Conservation (phyloP, 805 yeast species). For the Diddensiella santjacobensis region DNA sequence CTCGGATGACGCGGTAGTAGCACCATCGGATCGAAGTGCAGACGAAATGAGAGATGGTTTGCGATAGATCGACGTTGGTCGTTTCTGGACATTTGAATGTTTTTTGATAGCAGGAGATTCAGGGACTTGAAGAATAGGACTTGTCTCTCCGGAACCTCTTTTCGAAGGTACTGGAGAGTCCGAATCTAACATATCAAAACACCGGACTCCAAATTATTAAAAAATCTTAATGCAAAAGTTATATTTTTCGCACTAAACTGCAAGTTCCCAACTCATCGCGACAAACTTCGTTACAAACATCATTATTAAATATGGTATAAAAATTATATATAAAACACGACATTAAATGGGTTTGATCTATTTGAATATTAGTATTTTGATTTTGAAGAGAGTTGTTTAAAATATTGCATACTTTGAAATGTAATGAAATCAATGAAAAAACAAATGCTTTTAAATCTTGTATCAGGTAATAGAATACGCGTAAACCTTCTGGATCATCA, state of each 20-base stretch:
- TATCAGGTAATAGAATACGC: conserved; percentile 42
- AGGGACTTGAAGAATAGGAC: conserved; percentile 19
- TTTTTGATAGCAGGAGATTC: conserved; percentile 11
- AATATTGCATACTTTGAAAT: conserved; percentile 38
- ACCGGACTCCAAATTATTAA: no score
- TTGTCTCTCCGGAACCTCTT: neutral
- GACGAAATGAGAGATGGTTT: conserved; percentile 1
- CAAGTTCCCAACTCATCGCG: no score
- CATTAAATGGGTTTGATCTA: conserved; percentile 19
- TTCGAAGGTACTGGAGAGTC: conserved; percentile 1
- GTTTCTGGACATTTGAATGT: conserved; percentile 9
- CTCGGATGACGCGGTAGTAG: neutral
- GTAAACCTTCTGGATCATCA: conserved; percentile 43
- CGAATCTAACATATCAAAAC: neutral
- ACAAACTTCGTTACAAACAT: no score
- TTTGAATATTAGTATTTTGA: no score
- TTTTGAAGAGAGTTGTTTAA: neutral
- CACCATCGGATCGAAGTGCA: neutral
- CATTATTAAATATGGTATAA: no score
- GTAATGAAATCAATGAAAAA: conserved; percentile 41
- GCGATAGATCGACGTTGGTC: conserved; percentile 16
- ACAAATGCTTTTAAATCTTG: conserved; percentile 44
- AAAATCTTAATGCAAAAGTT: no score
- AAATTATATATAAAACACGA: no score
- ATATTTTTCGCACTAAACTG: no score